Evolutionary conservation across 805 yeast genomes (phyloP).

Genomic region (Naumovozyma castellii): DNA sequence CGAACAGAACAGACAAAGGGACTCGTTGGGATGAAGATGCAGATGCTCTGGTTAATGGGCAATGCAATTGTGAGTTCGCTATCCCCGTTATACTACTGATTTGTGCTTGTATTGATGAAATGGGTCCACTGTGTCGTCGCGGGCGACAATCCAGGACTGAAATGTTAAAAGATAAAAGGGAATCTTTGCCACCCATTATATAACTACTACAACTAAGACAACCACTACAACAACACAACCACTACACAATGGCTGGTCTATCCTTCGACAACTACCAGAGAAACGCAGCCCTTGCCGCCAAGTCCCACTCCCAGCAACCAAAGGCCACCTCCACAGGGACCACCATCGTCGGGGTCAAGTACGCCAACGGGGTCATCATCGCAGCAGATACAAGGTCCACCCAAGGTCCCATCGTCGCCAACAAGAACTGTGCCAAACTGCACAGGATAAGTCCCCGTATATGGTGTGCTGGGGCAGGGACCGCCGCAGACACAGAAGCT

Average conservation of each 20-base stretch:
- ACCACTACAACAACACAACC: neutral
- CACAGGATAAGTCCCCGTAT: constrained; percentile 83
- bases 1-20: too few species aligned
- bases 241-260: constrained; percentile 65
- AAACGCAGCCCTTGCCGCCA: constrained; percentile 60
- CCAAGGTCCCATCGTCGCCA: constrained; percentile 92
- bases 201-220: neutral
- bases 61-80: too few species aligned
- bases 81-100: too few species aligned
- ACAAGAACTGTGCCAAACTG: constrained; percentile 92
- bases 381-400: constrained; percentile 99
- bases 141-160: too few species aligned
- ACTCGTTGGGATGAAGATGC: too few species aligned
- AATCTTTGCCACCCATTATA: neutral
- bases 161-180: neutral
- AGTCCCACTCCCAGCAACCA: constrained; percentile 63
- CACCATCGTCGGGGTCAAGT: constrained; percentile 95
- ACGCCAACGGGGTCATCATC: constrained; percentile 87
- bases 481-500: constrained; percentile 99
- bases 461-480: constrained; percentile 99
- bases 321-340: constrained; percentile 96
- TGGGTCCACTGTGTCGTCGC: too few species aligned
- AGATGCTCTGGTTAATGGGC: too few species aligned
- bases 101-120: too few species aligned
- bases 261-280: constrained; percentile 91